These are phyloP conservation scores for Atkinsonella hypoxylon DNA, from an alignment of 2,329 filamentous ascomycete species.

Conservation along the genomic window DNA sequence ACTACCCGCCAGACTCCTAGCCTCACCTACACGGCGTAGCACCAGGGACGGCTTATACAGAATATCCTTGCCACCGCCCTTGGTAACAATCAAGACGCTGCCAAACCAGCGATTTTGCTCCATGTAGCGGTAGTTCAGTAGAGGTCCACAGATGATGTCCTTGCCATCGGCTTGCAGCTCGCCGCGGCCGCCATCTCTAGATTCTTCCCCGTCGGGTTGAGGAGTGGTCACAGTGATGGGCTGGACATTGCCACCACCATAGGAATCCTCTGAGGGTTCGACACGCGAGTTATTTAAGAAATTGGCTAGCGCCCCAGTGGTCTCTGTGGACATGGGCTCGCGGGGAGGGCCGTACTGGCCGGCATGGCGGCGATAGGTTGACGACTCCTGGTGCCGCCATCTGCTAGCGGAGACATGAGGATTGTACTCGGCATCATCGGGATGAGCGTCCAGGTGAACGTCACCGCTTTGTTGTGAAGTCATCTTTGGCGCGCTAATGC, in stretches of 20 bases:
- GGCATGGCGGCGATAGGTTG: constrained; percentile 39
- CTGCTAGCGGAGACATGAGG: constrained; percentile 43
- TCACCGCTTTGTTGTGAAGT: constrained; percentile 3
- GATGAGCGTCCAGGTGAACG: constrained; percentile 1
- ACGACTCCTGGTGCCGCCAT: constrained; percentile 55
- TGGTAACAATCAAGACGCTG: constrained; percentile 73
- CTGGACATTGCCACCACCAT: constrained; percentile 26
- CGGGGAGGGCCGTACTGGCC: constrained; percentile 18
- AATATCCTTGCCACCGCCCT: constrained; percentile 51
- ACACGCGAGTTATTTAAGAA: constrained; percentile 45
- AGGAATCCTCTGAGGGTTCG: constrained; percentile 24
- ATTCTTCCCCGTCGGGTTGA: constrained; percentile 3
- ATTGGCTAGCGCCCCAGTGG: constrained; percentile 39
- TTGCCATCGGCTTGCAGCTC: constrained; percentile 29
- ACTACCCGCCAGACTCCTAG: constrained; percentile 8
- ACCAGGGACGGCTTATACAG: constrained; percentile 46
- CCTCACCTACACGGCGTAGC: constrained; percentile 31
- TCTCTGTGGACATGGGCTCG: constrained; percentile 22
- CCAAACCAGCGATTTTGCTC: constrained; percentile 66
- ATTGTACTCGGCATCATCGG: constrained; percentile 24
- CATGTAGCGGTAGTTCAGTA: constrained; percentile 70
- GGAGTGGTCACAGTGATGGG: constrained; percentile 37
- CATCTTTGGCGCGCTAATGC: constrained; percentile 1
- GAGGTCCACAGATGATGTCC: constrained; percentile 58
- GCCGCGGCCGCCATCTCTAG: constrained; percentile 6